Base-by-base conservation (phyloP, 2,329 filamentous ascomycete genomes). In the Xenoacremonium recifei region DNA sequence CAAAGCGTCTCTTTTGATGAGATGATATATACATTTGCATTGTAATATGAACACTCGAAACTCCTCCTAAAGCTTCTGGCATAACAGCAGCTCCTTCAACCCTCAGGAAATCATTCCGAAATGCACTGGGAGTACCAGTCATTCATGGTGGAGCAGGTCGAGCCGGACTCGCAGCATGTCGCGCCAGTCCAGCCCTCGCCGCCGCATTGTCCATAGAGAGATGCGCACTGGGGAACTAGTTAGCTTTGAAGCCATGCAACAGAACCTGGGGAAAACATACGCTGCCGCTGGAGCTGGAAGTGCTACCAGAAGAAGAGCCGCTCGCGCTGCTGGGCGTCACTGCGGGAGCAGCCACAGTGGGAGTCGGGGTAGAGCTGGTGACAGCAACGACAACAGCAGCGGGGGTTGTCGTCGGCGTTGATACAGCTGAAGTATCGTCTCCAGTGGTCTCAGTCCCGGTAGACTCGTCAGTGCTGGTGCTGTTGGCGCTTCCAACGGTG, bases 401-500 rank as follows among this genome's bases (percentile, higher is more conserved):
- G 37, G 49, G 34, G 16, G 38, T 21, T 35, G 35, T 36, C 39
- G 7, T 34, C 40, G 25, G 21, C 21, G 19, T 45, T 15, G 35
- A 33, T 12, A 37, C 35, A 19, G 43, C 33, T 31, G 39, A 34
- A 29, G 42, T 23, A 32, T 39, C 47, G 17, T 20, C 39, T 16
- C 17, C 34, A 11, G n/a, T 18, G 16, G 16, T 33, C 6, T 17
- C 35, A 15, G 35, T 32, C n/a, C 35, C 21, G n/a, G n/a, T n/a
- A n/a, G n/a, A n/a, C n/a, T n/a, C n/a, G n/a, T n/a, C n/a, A n/a
- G n/a, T n/a, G n/a, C n/a, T n/a, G n/a, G n/a, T n/a, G 23, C 30
- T 15, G 11, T 40, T 25, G 12, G 37, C 35, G 11, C 27, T 39
- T 7, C 63, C 63, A 15, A 76, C 71, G 37, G 66, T 76, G 45